These are phyloP conservation scores for Linaria vulgaris DNA, from an alignment of 257 asterid genomes.

Conservation along the genomic window DNA sequence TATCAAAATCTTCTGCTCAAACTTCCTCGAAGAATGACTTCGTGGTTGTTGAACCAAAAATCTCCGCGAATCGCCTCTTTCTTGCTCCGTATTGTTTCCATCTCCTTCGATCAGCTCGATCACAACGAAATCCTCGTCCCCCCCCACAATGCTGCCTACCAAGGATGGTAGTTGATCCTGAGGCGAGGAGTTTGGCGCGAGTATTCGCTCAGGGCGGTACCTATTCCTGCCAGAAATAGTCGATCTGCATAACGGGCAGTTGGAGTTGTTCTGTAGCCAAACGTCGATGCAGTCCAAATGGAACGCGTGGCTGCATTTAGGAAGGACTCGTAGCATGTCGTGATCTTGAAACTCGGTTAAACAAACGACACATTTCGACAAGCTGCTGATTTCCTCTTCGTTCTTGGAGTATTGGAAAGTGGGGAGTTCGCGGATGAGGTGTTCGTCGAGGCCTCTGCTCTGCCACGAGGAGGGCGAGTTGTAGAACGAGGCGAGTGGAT, in stretches of 20 bases:
- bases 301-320: slow-evolving; percentile 75
- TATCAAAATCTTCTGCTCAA: slow-evolving; percentile 35
- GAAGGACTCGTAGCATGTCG: slow-evolving; percentile 64
- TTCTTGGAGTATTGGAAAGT: slow-evolving; percentile 48
- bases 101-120: slow-evolving; percentile 37
- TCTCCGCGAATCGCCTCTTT: slow-evolving; percentile 44
- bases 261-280: slow-evolving; percentile 69
- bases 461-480: slow-evolving; percentile 58
- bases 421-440: slow-evolving; percentile 63
- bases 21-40: slow-evolving; percentile 47
- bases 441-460: slow-evolving; percentile 66
- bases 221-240: slow-evolving; percentile 54
- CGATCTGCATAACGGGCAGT: slow-evolving; percentile 79
- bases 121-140: slow-evolving; percentile 53
- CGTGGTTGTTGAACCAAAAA: slow-evolving; percentile 30
- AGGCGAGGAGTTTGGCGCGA: slow-evolving; percentile 78
- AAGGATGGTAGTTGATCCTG: slow-evolving; percentile 52
- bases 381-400: slow-evolving; percentile 26
- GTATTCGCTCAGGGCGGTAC: slow-evolving; percentile 33
- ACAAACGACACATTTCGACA: slow-evolving; percentile 70
- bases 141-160: slow-evolving; percentile 31
- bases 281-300: slow-evolving; percentile 79
- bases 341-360: slow-evolving; percentile 61
- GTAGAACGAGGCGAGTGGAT: slow-evolving; percentile 37
- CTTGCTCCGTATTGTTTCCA: slow-evolving; percentile 27